These are phyloP conservation scores for Bremia lactucae DNA, from an alignment of 352 stramenopile species.

Conservation along the genomic window DNA sequence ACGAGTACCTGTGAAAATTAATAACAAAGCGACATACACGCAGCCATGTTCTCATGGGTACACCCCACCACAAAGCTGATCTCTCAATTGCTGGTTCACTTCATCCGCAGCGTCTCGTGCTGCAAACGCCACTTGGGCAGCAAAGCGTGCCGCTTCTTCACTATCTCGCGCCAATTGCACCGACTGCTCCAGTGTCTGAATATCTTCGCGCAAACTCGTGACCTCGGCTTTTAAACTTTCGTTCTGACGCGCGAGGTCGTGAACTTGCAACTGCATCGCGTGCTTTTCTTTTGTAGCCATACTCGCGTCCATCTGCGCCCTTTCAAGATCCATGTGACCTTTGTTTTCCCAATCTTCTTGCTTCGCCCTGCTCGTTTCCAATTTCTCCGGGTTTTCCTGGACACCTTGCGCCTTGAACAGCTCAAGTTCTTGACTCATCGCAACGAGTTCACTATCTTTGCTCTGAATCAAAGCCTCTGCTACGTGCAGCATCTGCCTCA, in stretches of 20 bases:
- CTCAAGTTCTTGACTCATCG: slow-evolving; percentile 26
- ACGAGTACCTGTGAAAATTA: not conserved
- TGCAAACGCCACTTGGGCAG: slow-evolving; percentile 57
- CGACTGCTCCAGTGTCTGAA: slow-evolving; percentile 33
- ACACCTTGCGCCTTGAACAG: slow-evolving; percentile 24
- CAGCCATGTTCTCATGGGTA: too few species aligned
- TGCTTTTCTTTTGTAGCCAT: slow-evolving; percentile 14
- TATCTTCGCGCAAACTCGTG: slow-evolving; percentile 23
- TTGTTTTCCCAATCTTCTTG: too few species aligned
- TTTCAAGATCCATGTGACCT: too few species aligned
- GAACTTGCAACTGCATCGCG: slow-evolving; percentile 18
- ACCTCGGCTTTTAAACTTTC: slow-evolving; percentile 23
- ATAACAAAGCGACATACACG: too few species aligned
- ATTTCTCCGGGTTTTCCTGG: slow-evolving; percentile 16
- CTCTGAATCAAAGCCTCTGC: slow-evolving; percentile 14
- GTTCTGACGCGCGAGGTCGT: slow-evolving; percentile 19
- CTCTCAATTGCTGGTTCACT: slow-evolving; percentile 28
- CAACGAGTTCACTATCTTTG: slow-evolving; percentile 30
- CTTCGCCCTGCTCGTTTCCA: slow-evolving; percentile 16
- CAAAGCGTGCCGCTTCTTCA: slow-evolving; percentile 57
- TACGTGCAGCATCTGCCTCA: slow-evolving; percentile 25
- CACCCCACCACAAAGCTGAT: too few species aligned
- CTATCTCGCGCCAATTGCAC: slow-evolving; percentile 47
- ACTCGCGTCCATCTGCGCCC: too few species aligned
- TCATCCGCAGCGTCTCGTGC: slow-evolving; percentile 55